A percentile compares a stretch with the other conserved stretches of the same genome.
These are phyloP conservation scores for Cyclotella choctawhatcheeana DNA, from an alignment of 108 stramenopile species.

Conservation along the genomic window DNA sequence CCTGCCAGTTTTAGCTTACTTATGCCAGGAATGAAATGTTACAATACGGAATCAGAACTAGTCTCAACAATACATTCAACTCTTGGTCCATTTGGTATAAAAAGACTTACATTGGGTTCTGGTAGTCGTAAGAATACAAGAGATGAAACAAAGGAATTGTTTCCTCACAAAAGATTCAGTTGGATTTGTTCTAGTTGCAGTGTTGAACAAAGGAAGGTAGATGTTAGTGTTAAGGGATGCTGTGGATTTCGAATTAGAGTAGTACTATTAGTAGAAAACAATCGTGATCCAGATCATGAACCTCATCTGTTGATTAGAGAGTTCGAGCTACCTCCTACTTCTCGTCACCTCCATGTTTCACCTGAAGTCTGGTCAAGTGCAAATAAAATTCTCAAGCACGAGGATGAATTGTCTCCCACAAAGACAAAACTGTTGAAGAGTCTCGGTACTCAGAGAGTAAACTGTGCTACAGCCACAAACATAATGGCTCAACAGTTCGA, in stretches of 20 bases:
- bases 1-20: neutral
- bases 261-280: no score
- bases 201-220: neutral
- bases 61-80: neutral
- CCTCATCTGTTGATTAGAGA: neutral
- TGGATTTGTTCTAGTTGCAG: slow-evolving; percentile 3
- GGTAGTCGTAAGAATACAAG: neutral
- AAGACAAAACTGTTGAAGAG: neutral
- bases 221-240: neutral
- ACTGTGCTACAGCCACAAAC: neutral
- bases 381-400: neutral
- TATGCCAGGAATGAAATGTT: neutral
- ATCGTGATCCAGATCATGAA: neutral
- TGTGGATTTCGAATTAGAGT: slow-evolving; percentile 5
- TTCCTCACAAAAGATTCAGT: neutral
- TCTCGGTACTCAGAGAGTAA: neutral
- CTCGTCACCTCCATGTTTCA: neutral
- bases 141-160: neutral
- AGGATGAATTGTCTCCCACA: slow-evolving; percentile 9
- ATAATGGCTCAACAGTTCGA: slow-evolving; percentile 4
- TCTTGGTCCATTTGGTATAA: neutral
- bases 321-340: neutral
- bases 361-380: neutral
- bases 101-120: neutral
- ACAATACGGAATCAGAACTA: neutral